Evolutionary conservation across 2,329 filamentous ascomycete genomes (phyloP).

Genomic region (Talaromyces sp.): DNA sequence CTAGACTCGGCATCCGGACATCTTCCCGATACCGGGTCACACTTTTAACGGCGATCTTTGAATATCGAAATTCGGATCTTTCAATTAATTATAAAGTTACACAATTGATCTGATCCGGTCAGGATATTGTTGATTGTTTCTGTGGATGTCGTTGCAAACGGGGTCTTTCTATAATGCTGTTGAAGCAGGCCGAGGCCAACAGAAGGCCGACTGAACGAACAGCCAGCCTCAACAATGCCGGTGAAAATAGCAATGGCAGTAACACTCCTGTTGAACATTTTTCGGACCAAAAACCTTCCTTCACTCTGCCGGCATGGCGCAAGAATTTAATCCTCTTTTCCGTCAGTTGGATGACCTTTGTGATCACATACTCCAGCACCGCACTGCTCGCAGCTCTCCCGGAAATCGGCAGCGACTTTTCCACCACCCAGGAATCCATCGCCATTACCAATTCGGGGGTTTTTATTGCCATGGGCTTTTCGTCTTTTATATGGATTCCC

Average conservation of each 20-base stretch:
- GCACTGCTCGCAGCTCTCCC: conserved; percentile 35
- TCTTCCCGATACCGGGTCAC: neutral
- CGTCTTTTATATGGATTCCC: conserved; percentile 32
- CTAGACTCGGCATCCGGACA: neutral
- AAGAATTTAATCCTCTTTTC: conserved; percentile 39
- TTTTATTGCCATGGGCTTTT: conserved; percentile 34
- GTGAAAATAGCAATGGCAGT: neutral
- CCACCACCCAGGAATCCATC: conserved; percentile 29
- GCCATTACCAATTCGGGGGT: conserved; percentile 35
- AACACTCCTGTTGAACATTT: neutral
- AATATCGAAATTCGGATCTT: neutral
- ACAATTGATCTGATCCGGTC: neutral
- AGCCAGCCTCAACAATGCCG: neutral
- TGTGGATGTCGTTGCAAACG: neutral
- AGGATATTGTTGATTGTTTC: neutral
- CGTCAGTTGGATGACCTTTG: conserved; percentile 38
- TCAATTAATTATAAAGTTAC: neutral
- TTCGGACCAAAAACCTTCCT: neutral
- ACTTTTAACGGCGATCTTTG: neutral
- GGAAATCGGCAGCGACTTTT: conserved; percentile 36
- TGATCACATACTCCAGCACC: conserved; percentile 39
- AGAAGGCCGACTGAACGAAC: neutral
- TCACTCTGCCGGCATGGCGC: conserved; percentile 25
- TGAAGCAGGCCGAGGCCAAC: neutral
- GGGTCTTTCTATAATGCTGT: neutral